Base-by-base conservation (phyloP, 2,329 filamentous ascomycete genomes). In the Ilyonectria sp. region DNA sequence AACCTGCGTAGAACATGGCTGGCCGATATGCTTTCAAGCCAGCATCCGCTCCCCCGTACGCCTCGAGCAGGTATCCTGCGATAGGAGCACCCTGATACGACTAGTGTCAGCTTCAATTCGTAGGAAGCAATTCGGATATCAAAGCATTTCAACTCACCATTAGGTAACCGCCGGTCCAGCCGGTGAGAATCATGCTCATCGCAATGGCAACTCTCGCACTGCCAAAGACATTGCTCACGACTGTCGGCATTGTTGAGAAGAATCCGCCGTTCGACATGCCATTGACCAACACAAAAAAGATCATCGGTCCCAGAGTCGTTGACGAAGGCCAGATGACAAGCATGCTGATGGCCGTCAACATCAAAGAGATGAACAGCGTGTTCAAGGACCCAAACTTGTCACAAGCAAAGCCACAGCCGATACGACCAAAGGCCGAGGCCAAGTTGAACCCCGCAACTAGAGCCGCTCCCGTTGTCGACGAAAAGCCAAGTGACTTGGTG, bases 211-310 rank as follows among this genome's bases (percentile, higher is more conserved):
- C 83, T 11, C 86, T 79, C 4, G 82, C 83, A 7, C 82, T 86
- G 5, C 87, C 89, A 79, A 89, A 90, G 1, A 88, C 83, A 72
- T 85, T 88, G 2, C 86, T 85, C 2, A 90, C 86, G 1, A 89
- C 88, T 1, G 89, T 90, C 1, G 89, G 89, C 82, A 91, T 89
- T 0, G 86, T 86, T 6, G 86, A 85, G 75, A 91, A 91, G 79
- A 91, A 91, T 0, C 85, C 87, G 1, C 89, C 89, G 73, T 90
- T 90, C 4, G 85, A 84, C 33, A 84, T 79, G 0, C 89, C 89
- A 71, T 90, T 91, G 40, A 90, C 79, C 29, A 90, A 78, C 15
- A 86, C 86, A 73, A 91, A 91, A 0, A 84, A 76, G 8, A 87
- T 78, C 52, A 91, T 78, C 0, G 87, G 87, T 0, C 79, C 86